Evolutionary conservation across 208 protist genomes (phyloP).

Genomic region (Leishmania guyanensis): DNA sequence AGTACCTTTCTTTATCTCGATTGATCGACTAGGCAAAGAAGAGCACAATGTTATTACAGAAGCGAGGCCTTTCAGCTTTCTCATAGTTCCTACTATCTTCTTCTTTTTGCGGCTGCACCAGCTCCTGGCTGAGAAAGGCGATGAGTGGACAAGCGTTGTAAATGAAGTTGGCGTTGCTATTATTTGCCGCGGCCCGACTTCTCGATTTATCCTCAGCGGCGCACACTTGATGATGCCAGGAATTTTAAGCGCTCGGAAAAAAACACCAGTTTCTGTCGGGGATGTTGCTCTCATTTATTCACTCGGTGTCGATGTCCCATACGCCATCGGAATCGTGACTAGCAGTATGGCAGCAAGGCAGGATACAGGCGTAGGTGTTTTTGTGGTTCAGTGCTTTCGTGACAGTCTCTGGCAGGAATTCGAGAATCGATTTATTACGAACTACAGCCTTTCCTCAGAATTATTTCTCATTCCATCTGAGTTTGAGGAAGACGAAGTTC

Average conservation of each 20-base stretch:
- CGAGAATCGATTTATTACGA: constrained; percentile 39
- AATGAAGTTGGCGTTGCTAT: constrained; percentile 26
- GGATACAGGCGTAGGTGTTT: constrained; percentile 54
- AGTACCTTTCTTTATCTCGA: constrained; percentile 56
- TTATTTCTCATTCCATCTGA: constrained; percentile 17
- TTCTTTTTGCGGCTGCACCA: constrained; percentile 53
- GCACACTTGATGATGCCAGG: constrained; percentile 88
- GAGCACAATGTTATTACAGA: constrained; percentile 23
- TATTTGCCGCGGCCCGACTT: constrained; percentile 62
- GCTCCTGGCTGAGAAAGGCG: constrained; percentile 23
- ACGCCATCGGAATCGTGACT: constrained; percentile 70
- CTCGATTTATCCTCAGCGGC: constrained; percentile 62
- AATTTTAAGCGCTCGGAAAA: constrained; percentile 31
- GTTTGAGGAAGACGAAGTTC: constrained; percentile 37
- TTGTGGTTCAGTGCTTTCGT: constrained; percentile 58
- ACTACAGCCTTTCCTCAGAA: constrained; percentile 23
- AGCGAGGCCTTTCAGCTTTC: not conserved
- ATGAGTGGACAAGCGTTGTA: constrained; percentile 24
- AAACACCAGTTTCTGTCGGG: constrained; percentile 1
- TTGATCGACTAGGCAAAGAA: constrained; percentile 41
- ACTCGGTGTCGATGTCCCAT: constrained; percentile 41
- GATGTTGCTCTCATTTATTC: constrained; percentile 49
- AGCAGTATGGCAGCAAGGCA: constrained; percentile 26
- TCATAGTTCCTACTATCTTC: constrained; percentile 64
- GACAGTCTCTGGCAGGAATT: constrained; percentile 69